Evolutionary conservation across 345 rosid species (phyloP).

Genomic region (Rhizophora apiculata): DNA sequence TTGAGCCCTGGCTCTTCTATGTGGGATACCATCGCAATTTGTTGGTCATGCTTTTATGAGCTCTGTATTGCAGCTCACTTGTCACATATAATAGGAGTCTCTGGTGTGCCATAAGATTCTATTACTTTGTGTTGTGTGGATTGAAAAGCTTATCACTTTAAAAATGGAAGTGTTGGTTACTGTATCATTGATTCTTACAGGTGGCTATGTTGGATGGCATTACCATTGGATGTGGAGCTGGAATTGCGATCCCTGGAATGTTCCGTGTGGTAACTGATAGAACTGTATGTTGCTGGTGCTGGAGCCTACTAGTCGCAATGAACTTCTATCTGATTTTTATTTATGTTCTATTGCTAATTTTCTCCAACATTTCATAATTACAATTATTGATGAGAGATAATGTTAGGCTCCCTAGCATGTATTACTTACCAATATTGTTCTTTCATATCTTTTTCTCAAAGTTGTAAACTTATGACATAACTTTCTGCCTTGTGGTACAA

Average conservation of each 20-base stretch:
- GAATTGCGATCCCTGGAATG: conserved; percentile 78
- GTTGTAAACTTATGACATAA: not conserved
- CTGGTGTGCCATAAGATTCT: not conserved
- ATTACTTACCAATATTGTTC: too few relatives aligned
- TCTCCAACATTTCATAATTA: too few relatives aligned
- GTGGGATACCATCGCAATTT: too few relatives aligned
- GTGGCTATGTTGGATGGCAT: conserved; percentile 77
- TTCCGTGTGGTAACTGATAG: conserved; percentile 70
- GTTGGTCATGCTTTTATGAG: too few relatives aligned
- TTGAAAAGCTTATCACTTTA: not conserved
- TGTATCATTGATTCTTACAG: conserved; percentile 33
- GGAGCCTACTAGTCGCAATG: not conserved
- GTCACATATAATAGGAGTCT: too few relatives aligned
- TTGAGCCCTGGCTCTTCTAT: too few relatives aligned
- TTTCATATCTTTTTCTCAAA: too few relatives aligned
- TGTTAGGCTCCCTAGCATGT: too few relatives aligned
- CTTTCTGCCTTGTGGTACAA: not conserved
- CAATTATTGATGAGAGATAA: too few relatives aligned
- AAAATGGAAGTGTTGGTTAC: not conserved
- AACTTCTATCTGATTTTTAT: conserved; percentile 1
- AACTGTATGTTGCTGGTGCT: conserved; percentile 54
- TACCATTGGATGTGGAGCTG: conserved; percentile 76
- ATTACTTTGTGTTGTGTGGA: not conserved
- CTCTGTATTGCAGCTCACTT: too few relatives aligned
- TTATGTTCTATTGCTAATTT: not conserved